Conservation (phyloP, 2,329 filamentous ascomycete species). For the Acarospora socialis region DNA sequence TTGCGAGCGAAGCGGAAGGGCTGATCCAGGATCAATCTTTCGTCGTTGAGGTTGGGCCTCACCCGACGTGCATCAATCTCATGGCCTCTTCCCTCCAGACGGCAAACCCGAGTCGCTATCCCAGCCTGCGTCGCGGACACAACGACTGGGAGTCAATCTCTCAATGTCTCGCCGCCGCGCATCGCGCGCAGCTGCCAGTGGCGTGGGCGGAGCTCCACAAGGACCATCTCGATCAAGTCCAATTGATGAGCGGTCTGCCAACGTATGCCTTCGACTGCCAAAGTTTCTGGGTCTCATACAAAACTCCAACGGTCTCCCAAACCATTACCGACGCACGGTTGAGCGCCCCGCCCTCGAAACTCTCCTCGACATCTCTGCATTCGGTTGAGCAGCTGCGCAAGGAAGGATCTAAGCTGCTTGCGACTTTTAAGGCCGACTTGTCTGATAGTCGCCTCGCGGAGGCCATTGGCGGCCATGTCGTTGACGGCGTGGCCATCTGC, state of each 20-base stretch:
- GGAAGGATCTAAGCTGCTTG: slow-evolving; percentile 3
- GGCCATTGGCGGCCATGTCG: slow-evolving; percentile 8
- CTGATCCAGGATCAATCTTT: slow-evolving; percentile 4
- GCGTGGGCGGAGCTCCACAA: slow-evolving; percentile 8
- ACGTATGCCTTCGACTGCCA: slow-evolving; percentile 5
- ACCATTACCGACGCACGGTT: slow-evolving; percentile 2
- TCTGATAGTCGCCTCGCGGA: slow-evolving; percentile 8
- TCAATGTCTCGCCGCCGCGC: slow-evolving; percentile 4
- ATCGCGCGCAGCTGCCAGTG: slow-evolving; percentile 3
- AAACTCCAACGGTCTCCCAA: background rate
- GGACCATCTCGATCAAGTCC: slow-evolving; percentile 5
- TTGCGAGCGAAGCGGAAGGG: slow-evolving; percentile 4
- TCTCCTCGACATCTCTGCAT: too few relatives aligned
- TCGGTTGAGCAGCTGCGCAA: slow-evolving; percentile 1
- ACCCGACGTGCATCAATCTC: slow-evolving; percentile 2
- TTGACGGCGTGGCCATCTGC: slow-evolving; percentile 11
- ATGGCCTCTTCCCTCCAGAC: slow-evolving; percentile 4
- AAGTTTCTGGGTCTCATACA: slow-evolving; percentile 5
- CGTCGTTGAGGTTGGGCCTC: slow-evolving; percentile 8
- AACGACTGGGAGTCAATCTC: slow-evolving; percentile 10
- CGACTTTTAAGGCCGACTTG: slow-evolving; percentile 6
- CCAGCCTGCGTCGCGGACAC: slow-evolving; percentile 2
- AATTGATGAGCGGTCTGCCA: slow-evolving; percentile 3
- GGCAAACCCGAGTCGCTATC: slow-evolving; percentile 1
- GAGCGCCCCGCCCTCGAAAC: too few relatives aligned